Base-by-base conservation (phyloP, 2,329 filamentous ascomycete species). In the Magnaporthiopsis rhizophila region DNA sequence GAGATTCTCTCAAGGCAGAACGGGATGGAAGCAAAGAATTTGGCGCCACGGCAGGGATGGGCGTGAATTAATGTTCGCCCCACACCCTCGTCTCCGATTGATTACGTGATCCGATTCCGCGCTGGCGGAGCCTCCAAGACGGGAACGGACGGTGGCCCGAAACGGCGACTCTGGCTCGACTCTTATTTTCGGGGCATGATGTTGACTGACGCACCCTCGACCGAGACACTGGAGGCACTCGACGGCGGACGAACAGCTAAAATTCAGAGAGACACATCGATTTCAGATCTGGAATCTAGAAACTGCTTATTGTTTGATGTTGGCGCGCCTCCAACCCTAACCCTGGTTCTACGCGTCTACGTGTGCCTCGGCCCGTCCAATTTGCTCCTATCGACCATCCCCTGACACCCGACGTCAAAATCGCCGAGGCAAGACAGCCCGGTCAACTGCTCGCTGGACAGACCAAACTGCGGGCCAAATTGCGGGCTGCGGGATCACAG, bases 21-120 rank as follows among this genome's bases (percentile, higher is more conserved):
- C n/a, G 56, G 26, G 60, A 30, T n/a, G 34, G 38, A 32, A 63
- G 30, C 24, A 59, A 36, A 53, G 60, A 62, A 53, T 53, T 62
- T 45, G 36, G 58, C 30, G 21, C 9, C 58, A 26, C 26, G 30
- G 18, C 34, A 32, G 21, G 28, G 58, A 32, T 30, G 24, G 58
- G 58, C 18, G 5, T 60, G 28, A 30, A 45, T 18, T 18, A 18
- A 21, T n/a, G 21, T 24, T 34, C 24, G 58, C 21, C 58, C 34
- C 30, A 60, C 30, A 34, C 18, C 15, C 28, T 15, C 18, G 9
- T 21, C 58, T 21, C 28, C n/a, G 58, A 60, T 32, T 21, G 34
- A 21, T 34, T 34, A 60, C 30, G n/a, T 60, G n/a, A 36, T 60
- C 15, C 3, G 28, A 11, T 4, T n/a, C 21, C 18, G 30, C 30